These are phyloP conservation scores for Saccharomyces eubayanus DNA, from an alignment of 805 yeast species.

Conservation along the genomic window DNA sequence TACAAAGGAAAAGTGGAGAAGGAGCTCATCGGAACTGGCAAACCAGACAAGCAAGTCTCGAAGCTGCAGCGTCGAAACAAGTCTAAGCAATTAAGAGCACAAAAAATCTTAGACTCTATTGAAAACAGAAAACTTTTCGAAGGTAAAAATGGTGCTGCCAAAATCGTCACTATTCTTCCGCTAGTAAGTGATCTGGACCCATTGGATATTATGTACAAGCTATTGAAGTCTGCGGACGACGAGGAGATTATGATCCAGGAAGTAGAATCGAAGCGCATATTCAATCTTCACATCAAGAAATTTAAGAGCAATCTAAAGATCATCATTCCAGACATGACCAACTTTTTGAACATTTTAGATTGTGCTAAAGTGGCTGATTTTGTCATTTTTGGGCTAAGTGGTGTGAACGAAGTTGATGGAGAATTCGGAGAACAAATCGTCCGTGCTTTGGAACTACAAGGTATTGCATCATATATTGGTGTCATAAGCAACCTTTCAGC, in stretches of 20 bases:
- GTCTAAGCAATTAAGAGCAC: slow-evolving; percentile 66
- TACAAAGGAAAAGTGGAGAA: slow-evolving; percentile 85
- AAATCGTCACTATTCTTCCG: slow-evolving; percentile 73
- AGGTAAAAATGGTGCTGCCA: slow-evolving; percentile 72
- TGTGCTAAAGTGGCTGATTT: slow-evolving; percentile 85
- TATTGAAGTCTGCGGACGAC: slow-evolving; percentile 37
- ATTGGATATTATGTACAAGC: slow-evolving; percentile 42
- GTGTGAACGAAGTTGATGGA: slow-evolving; percentile 70
- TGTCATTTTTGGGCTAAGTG: slow-evolving; percentile 84
- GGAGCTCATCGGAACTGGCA: slow-evolving; percentile 32
- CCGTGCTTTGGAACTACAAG: slow-evolving; percentile 85
- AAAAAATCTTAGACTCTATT: slow-evolving; percentile 56
- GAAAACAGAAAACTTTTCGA: slow-evolving; percentile 65
- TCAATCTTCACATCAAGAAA: slow-evolving; percentile 45
- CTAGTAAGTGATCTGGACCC: slow-evolving; percentile 64
- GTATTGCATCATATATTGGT: slow-evolving; percentile 75
- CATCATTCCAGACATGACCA: slow-evolving; percentile 60
- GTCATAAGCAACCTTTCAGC: slow-evolving; percentile 66
- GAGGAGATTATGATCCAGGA: slow-evolving; percentile 25
- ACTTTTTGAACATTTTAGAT: slow-evolving; percentile 66
- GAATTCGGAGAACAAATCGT: slow-evolving; percentile 81
- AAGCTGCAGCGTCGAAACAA: slow-evolving; percentile 67
- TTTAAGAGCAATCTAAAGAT: slow-evolving; percentile 69
- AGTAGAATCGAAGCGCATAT: slow-evolving; percentile 39
- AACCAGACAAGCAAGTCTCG: slow-evolving; percentile 29